Conservation (phyloP, 2,329 filamentous ascomycete genomes). For the Stagonosporopsis vannaccii region DNA sequence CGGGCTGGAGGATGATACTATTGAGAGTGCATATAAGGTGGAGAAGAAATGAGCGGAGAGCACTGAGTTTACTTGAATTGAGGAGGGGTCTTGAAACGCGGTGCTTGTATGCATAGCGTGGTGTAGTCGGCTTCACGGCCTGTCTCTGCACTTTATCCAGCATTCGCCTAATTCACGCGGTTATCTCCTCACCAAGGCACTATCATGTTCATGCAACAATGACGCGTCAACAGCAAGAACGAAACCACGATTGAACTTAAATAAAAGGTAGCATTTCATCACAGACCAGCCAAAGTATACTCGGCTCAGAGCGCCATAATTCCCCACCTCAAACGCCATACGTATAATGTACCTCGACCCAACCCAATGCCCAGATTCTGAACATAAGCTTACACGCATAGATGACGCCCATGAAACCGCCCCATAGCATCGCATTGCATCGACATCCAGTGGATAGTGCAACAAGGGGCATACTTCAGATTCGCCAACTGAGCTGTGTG, state of each 20-base stretch:
- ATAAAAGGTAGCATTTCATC: not conserved
- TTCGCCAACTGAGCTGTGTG: constrained; percentile 25
- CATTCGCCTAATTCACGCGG: not conserved
- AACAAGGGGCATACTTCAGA: constrained; percentile 20
- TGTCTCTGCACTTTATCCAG: not conserved
- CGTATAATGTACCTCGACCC: constrained; percentile 7
- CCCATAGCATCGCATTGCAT: not conserved
- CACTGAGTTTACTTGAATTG: not conserved
- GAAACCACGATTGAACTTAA: not conserved
- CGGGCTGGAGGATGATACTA: constrained; percentile 8
- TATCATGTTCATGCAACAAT: not conserved
- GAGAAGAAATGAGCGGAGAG: not conserved
- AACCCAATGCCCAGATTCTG: constrained; percentile 11
- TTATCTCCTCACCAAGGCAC: not conserved
- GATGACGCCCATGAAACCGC: constrained; percentile 7
- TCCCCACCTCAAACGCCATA: constrained; percentile 2
- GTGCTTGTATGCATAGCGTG: not conserved
- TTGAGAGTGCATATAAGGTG: not conserved
- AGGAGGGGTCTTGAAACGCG: not conserved
- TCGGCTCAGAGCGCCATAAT: not conserved
- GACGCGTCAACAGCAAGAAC: not conserved
- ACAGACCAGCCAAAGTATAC: not conserved
- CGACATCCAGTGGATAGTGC: constrained; percentile 12
- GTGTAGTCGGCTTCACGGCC: not conserved
- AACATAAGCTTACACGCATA: constrained; percentile 12